Conservation (phyloP, 2,329 filamentous ascomycete species). For the Rutstroemia sp. region DNA sequence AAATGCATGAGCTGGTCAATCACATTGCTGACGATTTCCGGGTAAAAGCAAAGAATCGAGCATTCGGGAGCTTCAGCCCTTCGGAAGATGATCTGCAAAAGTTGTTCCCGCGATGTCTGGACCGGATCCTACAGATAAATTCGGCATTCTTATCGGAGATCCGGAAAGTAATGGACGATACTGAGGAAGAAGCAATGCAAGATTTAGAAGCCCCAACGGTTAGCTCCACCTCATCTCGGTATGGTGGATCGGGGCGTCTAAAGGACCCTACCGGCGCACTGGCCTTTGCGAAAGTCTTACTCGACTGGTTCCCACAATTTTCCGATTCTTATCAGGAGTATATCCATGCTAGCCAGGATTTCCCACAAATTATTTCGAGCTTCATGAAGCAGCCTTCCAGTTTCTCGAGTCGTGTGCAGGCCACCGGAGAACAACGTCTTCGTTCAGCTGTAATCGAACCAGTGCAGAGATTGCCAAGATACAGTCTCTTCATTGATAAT, state of each 20-base stretch:
- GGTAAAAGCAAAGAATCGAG: constrained; percentile 53
- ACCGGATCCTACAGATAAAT: constrained; percentile 76
- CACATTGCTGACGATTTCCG: constrained; percentile 76
- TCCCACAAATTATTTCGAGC: constrained; percentile 70
- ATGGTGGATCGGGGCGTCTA: constrained; percentile 37
- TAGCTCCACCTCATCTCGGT: constrained; percentile 39
- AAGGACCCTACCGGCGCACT: constrained; percentile 73
- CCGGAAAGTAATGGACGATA: constrained; percentile 69
- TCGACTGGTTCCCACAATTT: constrained; percentile 92
- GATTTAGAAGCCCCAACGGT: constrained; percentile 61
- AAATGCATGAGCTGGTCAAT: constrained; percentile 76
- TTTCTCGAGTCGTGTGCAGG: constrained; percentile 71
- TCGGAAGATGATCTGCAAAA: constrained; percentile 64
- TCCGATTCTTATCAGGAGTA: constrained; percentile 88
- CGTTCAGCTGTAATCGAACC: constrained; percentile 93
- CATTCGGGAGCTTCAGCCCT: constrained; percentile 59
- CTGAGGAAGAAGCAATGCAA: constrained; percentile 69
- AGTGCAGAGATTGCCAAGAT: constrained; percentile 86
- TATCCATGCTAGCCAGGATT: constrained; percentile 81
- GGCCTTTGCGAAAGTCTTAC: constrained; percentile 69
- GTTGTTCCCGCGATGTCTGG: constrained; percentile 75
- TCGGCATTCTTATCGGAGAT: constrained; percentile 72
- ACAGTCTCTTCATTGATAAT: constrained; percentile 93
- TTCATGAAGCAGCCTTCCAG: constrained; percentile 77
- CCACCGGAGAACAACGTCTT: constrained; percentile 82